Conservation (phyloP, 768 basidiomycete species). For the Mycena leptocephala region DNA sequence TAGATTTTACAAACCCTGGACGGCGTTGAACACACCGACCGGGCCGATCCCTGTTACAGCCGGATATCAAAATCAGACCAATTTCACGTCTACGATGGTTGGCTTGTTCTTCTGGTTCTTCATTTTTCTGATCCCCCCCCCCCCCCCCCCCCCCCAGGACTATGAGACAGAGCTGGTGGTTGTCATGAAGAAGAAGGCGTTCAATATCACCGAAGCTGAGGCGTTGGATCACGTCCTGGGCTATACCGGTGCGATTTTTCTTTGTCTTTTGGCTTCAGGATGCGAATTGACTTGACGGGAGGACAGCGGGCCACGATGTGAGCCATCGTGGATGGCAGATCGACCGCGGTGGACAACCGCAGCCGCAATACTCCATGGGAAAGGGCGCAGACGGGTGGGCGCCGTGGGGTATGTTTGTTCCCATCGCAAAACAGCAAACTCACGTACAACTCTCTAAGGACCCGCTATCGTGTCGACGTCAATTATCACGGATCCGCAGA, state of each 20-base stretch:
- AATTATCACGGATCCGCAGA: conserved; percentile 54
- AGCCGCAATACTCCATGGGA: conserved; percentile 62
- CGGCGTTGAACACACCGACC: conserved; percentile 45
- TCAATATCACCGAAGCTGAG: conserved; percentile 59
- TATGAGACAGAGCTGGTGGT: conserved; percentile 61
- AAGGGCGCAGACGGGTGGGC: conserved; percentile 61
- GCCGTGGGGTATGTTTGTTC: conserved; percentile 58
- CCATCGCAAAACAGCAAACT: no score
- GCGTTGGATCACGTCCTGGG: conserved; percentile 61
- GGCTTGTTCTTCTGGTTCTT: not conserved
- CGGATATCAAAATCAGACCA: conserved; percentile 41
- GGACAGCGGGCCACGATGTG: conserved; percentile 55
- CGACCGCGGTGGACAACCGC: conserved; percentile 57
- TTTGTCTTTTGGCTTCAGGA: not conserved
- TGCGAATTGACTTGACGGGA: not conserved
- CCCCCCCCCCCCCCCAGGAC: no score
- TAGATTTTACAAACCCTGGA: conserved; percentile 44
- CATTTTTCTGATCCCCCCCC: no score
- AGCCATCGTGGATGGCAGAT: conserved; percentile 64
- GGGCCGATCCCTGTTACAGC: conserved; percentile 45
- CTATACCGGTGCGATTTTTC: conserved; percentile 38
- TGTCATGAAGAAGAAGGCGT: conserved; percentile 59
- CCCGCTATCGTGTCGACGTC: not conserved
- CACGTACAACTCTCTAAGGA: not conserved
- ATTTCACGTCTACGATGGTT: conserved; percentile 55